Evolutionary conservation across 2,329 filamentous ascomycete genomes (phyloP), one percentile per base, ranked within the genome.

Genomic region (Neoscytalidium dimidiatum): DNA sequence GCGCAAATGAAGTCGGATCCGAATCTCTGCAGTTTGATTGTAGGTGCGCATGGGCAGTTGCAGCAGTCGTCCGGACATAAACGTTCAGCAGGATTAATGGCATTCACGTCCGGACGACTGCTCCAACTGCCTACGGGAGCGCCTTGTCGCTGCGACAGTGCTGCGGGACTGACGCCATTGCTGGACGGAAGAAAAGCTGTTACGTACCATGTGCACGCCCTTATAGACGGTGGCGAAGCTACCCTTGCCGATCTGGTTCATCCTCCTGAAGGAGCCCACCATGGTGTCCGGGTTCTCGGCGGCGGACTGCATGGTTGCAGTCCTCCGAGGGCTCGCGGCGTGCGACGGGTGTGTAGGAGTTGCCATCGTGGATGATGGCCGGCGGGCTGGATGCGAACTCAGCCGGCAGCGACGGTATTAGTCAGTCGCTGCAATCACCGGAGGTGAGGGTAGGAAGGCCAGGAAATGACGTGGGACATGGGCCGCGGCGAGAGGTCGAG

Each of bases 181-280:
- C n/a, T n/a, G 41, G 53, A 57, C 19, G 23, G 31, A 17, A 31
- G 13, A 28, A 31, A 66, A 33, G 38, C 65, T 66, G 38, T 52
- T 64, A 81, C 89, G 80, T 81, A 96, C 93, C 81, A 90, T 90
- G 80, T 96, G 92, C 71, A 89, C 88, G 69, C 92, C 93, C 76
- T 91, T 88, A 78, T 95, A 98, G 70, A 99, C 95, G 70, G 93
- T 93, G 69, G 95, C 95, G 83, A 98, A 99, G 82, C 95, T 98
- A 68, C 95, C 95, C 81, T 95, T 95, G 68, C 95, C 95, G 76
- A 98, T 97, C 81, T 97, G 92, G 71, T 91, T 89, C 71, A 93
- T 87, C 73, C 94, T 89, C 72, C 86, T 86, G 79, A 96, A 97
- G 73, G 90, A 88, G 70, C 93, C 92, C 72, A 95, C 84, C 51